Evolutionary conservation across 2,329 filamentous ascomycete genomes (phyloP).

Genomic region (Podosphaera fusca): DNA sequence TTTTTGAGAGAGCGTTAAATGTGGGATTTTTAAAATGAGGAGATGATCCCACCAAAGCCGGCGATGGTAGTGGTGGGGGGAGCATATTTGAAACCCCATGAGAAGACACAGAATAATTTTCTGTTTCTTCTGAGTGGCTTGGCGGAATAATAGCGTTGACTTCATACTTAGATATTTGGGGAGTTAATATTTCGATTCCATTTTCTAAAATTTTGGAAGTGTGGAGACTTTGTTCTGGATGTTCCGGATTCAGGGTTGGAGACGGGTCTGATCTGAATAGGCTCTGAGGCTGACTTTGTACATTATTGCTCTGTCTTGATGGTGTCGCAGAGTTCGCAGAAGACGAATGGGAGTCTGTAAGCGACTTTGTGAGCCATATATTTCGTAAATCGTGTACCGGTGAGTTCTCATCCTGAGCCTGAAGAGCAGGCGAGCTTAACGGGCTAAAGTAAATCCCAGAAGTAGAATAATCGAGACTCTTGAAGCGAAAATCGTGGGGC

Average conservation of each 20-base stretch:
- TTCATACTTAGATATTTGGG: slow-evolving; percentile 16
- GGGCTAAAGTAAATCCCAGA: slow-evolving; percentile 62
- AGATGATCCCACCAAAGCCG: slow-evolving; percentile 40
- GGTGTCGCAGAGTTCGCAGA: slow-evolving; percentile 8
- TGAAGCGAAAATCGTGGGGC: slow-evolving; percentile 49
- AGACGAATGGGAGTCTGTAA: slow-evolving; percentile 13
- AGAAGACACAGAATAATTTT: slow-evolving; percentile 41
- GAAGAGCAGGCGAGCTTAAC: slow-evolving; percentile 56
- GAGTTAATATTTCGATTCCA: slow-evolving; percentile 17
- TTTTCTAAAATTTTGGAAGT: slow-evolving; percentile 20
- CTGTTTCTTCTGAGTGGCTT: slow-evolving; percentile 28
- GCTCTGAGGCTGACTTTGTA: slow-evolving; percentile 9
- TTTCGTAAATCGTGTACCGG: slow-evolving; percentile 18
- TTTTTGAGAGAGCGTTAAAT: slow-evolving; percentile 17
- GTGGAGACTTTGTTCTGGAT: slow-evolving; percentile 22
- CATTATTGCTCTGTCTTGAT: slow-evolving; percentile 8
- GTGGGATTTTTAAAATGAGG: slow-evolving; percentile 40
- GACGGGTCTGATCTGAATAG: slow-evolving; percentile 17
- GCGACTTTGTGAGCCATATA: slow-evolving; percentile 16
- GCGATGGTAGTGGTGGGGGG: slow-evolving; percentile 41
- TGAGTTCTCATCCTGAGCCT: slow-evolving; percentile 39
- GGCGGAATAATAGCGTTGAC: slow-evolving; percentile 7
- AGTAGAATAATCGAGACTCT: slow-evolving; percentile 27
- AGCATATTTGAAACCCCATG: slow-evolving; percentile 43
- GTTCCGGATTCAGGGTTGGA: slow-evolving; percentile 19